A percentile compares a stretch with the other conserved stretches of the same genome.
phyloP scores from a whole-genome alignment of 371 early-diverging fungal species.

The Actinomortierella wolfii region DNA sequence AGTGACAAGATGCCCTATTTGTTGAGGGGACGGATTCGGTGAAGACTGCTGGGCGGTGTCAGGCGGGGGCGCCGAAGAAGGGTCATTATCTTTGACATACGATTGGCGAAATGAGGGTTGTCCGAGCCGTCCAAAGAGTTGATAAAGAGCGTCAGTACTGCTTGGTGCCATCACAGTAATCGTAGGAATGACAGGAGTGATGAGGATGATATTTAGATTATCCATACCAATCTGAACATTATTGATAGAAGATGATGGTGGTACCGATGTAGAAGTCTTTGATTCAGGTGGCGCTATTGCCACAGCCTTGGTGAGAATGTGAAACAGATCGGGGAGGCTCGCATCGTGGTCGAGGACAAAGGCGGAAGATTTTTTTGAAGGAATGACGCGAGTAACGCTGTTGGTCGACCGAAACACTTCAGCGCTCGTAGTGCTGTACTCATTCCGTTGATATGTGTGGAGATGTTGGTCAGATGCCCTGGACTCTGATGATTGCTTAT shows the following conservation, averaged over 20 bases:
- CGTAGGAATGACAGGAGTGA: slow-evolving; percentile 8
- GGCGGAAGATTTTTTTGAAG: neutral
- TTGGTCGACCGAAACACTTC: no score
- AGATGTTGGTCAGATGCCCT: no score
- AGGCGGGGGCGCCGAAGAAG: slow-evolving; percentile 15
- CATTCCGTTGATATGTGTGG: no score
- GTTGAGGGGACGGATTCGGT: slow-evolving; percentile 9
- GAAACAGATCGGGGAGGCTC: slow-evolving; percentile 32
- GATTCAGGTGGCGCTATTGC: slow-evolving; percentile 18
- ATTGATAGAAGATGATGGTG: no score
- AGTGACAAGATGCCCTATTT: slow-evolving; percentile 29
- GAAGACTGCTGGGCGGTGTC: slow-evolving; percentile 45
- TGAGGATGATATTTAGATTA: slow-evolving; percentile 20
- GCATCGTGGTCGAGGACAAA: slow-evolving; percentile 18
- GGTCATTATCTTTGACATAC: no score
- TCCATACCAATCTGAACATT: slow-evolving; percentile 17
- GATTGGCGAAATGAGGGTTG: no score
- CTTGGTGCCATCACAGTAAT: slow-evolving; percentile 18
- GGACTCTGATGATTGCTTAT: no score
- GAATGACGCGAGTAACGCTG: neutral
- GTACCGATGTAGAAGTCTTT: slow-evolving; percentile 7
- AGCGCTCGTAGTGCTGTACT: no score
- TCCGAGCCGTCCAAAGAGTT: no score
- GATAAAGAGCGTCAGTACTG: no score
- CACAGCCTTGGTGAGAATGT: slow-evolving; percentile 35